These are phyloP conservation scores for Lupinus albus DNA, from an alignment of 306 rosid species.

Conservation along the genomic window DNA sequence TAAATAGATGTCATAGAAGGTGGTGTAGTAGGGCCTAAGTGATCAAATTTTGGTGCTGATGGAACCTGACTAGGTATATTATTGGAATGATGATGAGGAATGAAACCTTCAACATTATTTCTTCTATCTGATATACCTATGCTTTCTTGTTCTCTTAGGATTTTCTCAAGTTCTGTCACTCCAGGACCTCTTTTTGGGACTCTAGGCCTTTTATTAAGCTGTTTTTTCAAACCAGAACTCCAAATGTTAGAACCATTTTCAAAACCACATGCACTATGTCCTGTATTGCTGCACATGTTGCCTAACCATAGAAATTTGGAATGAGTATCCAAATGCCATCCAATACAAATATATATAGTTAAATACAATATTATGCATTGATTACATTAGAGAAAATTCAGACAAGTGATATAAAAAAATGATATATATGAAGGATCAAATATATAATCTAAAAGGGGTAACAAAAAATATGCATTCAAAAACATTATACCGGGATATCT, in stretches of 20 bases:
- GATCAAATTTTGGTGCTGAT: conserved; percentile 39
- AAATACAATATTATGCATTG: background rate
- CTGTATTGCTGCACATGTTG: conserved; percentile 51
- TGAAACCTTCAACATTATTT: conserved; percentile 37
- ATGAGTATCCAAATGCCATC: conserved; percentile 16
- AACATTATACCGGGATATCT: conserved; percentile 36
- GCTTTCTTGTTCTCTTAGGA: conserved; percentile 56
- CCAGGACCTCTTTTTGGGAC: conserved; percentile 80
- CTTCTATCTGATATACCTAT: conserved; percentile 20
- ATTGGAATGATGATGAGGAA: conserved; percentile 30
- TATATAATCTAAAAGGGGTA: conserved; percentile 48
- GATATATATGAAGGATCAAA: conserved; percentile 39
- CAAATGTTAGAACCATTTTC: conserved; percentile 11
- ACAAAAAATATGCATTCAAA: conserved; percentile 43
- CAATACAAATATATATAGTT: background rate
- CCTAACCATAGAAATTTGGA: background rate
- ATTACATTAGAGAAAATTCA: conserved; percentile 21
- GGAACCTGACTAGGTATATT: conserved; percentile 16
- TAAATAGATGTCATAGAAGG: conserved; percentile 24
- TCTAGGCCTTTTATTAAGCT: conserved; percentile 52
- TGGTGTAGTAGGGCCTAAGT: conserved; percentile 12
- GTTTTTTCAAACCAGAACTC: conserved; percentile 37
- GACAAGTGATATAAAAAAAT: conserved; percentile 37
- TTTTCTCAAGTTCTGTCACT: conserved; percentile 77
- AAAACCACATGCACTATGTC: conserved; percentile 33